Base-by-base conservation (phyloP, 164 flowering plant species). In the Liriodendron chinense region DNA sequence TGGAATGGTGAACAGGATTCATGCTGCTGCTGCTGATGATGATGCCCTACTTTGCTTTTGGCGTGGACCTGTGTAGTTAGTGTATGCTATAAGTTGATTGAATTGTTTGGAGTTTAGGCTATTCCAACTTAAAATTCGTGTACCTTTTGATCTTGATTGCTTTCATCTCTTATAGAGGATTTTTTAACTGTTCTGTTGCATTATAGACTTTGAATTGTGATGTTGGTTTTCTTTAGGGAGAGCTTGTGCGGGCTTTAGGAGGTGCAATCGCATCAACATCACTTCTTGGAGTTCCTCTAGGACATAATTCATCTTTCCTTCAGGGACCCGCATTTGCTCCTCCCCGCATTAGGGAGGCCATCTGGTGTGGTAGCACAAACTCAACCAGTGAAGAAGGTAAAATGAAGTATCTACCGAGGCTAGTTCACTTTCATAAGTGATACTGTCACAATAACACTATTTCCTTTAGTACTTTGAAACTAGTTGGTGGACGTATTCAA, bases 321-420 rank as follows among this genome's bases (percentile, higher is more conserved):
- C 99, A 94, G 73, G 99, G 99, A 50, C 98, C 99, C 0, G 99
- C 99, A 24, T 96, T 96, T 87, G 99, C 99, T 67, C 99, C 99
- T 74, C 99, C 99, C 22, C 94, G 94, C 9, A 96, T 96, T 63
- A 84, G 99, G 79, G 99, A 96, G 77, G 97, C 99, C 21, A 94
- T 96, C 59, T 96, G 99, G 99, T 91, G 94, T 83, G 97, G 93
- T 56, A 96, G 99, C 89, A 96, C 99, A 56, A 94, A 96, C 78
- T 79, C 98, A 63, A 78, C 94, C 47, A 96, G 97, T 28, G 99
- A 93, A 92, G 88, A 84, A 92, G 99, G 98, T 92, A 80, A 26
- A 22, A 16, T 25, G 28, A 5, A 14, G 70, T 63, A 21, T 2
- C 43, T 34, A 34, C 43, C 43, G 4, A 34, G 4, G 43, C 43